Conservation (phyloP, 2,329 filamentous ascomycete genomes). For the Colletotrichum spinosum region DNA sequence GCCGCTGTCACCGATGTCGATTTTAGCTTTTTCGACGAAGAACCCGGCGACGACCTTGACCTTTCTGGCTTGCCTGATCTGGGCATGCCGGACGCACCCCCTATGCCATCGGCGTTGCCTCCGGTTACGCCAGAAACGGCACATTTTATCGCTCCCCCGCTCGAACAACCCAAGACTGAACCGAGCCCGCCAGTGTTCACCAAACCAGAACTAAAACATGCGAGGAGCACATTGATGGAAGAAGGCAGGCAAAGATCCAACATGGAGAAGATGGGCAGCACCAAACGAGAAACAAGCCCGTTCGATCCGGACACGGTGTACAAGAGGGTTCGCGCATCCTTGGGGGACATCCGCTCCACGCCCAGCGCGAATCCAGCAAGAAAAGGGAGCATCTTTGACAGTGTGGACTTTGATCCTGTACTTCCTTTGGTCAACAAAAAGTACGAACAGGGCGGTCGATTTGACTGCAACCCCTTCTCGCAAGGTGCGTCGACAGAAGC, state of each 20-base stretch:
- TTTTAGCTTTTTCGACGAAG: conserved; percentile 85
- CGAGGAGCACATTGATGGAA: conserved; percentile 64
- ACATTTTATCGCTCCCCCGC: conserved; percentile 34
- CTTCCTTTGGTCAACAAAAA: conserved; percentile 68
- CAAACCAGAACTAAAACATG: conserved; percentile 71
- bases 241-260: conserved; percentile 48
- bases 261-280: conserved; percentile 35
- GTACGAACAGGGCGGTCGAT: conserved; percentile 67
- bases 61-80: conserved; percentile 47
- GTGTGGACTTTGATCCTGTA: conserved; percentile 64
- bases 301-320: conserved; percentile 70
- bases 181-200: conserved; percentile 55
- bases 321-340: conserved; percentile 65
- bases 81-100: conserved; percentile 30
- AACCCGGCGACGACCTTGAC: conserved; percentile 57
- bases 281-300: conserved; percentile 67
- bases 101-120: conserved; percentile 9
- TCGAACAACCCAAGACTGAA: conserved; percentile 28
- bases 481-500: conserved; percentile 42
- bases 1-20: conserved; percentile 83
- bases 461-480: conserved; percentile 56
- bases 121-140: conserved; percentile 34
- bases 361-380: conserved; percentile 43
- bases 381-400: conserved; percentile 64
- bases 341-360: conserved; percentile 44